Evolutionary conservation across 768 basidiomycete species (phyloP).

Genomic region (Cystobasidium tubakii): DNA sequence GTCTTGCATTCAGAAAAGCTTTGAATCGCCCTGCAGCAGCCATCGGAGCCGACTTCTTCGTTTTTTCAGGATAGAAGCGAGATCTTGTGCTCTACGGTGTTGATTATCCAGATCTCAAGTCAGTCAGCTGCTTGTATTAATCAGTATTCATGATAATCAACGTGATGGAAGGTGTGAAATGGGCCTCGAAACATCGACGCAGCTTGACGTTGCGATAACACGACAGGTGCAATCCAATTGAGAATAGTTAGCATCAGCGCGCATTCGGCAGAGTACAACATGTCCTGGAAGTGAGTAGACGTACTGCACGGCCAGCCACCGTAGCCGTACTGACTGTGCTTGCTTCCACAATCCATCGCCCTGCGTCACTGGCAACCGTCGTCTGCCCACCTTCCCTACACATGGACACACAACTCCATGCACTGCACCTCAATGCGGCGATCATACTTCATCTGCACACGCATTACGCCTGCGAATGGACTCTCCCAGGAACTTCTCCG

Average conservation of each 20-base stretch:
- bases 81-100: neutral
- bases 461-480: neutral
- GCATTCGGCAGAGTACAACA: neutral
- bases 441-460: no score
- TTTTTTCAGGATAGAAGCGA: no score
- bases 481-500: constrained; percentile 27
- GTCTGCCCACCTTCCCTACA: neutral
- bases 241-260: neutral
- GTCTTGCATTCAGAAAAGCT: neutral
- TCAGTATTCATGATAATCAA: no score
- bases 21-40: neutral
- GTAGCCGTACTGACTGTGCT: neutral
- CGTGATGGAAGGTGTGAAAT: no score
- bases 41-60: neutral
- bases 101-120: neutral
- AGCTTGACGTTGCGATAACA: neutral
- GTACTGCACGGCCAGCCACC: neutral
- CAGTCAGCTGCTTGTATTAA: neutral
- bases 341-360: neutral
- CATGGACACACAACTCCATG: neutral
- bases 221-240: neutral
- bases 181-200: neutral
- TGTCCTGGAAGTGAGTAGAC: constrained; percentile 34
- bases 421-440: no score
- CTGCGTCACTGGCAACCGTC: neutral